Percentiles rank a stretch among this genome's conserved stretches.
Evolutionary conservation across 768 basidiomycete genomes (phyloP).

Genomic region (Psilocybe azurescens): DNA sequence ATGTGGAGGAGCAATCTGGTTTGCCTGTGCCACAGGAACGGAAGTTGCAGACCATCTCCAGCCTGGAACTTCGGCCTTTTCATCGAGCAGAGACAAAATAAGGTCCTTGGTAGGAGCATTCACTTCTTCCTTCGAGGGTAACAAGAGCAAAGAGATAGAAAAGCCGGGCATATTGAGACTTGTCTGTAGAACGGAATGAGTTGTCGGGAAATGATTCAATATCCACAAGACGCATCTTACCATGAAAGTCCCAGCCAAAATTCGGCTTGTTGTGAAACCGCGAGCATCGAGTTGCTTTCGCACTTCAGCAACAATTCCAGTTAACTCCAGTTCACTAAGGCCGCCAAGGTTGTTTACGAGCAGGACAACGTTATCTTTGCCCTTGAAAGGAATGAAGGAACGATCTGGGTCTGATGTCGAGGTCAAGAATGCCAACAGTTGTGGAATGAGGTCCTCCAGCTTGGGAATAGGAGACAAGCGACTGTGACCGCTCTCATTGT

Average conservation of each 20-base stretch:
- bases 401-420: constrained; percentile 79
- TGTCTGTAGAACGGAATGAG: constrained; percentile 50
- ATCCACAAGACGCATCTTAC: constrained; percentile 37
- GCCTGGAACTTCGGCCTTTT: constrained; percentile 70
- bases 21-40: constrained; percentile 35
- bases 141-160: constrained; percentile 80
- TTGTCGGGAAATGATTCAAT: no score
- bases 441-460: constrained; percentile 69
- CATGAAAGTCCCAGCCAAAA: constrained; percentile 88
- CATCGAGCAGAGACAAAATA: constrained; percentile 74
- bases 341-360: constrained; percentile 91
- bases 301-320: constrained; percentile 69
- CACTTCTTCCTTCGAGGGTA: constrained; percentile 55
- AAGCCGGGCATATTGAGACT: constrained; percentile 95
- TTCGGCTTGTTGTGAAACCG: constrained; percentile 61
- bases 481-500: constrained; percentile 83
- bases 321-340: constrained; percentile 81
- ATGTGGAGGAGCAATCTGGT: constrained; percentile 17
- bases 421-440: constrained; percentile 71
- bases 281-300: constrained; percentile 57
- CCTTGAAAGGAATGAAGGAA: constrained; percentile 74
- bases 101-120: constrained; percentile 41
- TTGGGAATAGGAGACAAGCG: constrained; percentile 75
- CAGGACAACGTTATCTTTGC: constrained; percentile 75
- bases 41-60: constrained; percentile 79